Conservation (phyloP, 225 moss, liverwort and hornwort genomes). For the Thuidium tamariscinum region DNA sequence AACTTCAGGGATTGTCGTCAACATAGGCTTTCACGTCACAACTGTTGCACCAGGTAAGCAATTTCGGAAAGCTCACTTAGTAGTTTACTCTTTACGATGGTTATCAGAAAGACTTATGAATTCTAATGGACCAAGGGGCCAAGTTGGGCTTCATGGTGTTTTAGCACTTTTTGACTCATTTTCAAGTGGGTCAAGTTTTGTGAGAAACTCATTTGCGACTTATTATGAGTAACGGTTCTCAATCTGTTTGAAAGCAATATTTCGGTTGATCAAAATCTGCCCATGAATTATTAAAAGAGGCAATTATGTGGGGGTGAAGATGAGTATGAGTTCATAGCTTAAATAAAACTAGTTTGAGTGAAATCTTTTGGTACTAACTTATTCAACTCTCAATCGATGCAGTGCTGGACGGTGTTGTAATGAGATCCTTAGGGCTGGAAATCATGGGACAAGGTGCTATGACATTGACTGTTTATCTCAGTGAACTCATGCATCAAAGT, state of each 20-base stretch:
- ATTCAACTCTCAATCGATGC: slow-evolving; percentile 1
- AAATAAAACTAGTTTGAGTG: background rate
- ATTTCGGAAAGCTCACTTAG: background rate
- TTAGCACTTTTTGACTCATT: background rate
- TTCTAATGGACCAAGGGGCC: background rate
- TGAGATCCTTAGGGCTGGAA: slow-evolving; percentile 52
- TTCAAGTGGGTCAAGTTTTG: background rate
- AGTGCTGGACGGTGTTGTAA: slow-evolving; percentile 56
- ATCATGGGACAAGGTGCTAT: slow-evolving; percentile 55
- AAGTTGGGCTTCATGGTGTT: background rate
- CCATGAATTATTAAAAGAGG: background rate
- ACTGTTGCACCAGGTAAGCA: slow-evolving; percentile 46
- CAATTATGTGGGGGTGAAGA: background rate
- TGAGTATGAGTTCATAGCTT: background rate
- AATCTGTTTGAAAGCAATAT: background rate
- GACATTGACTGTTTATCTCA: slow-evolving; percentile 42
- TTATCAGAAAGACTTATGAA: background rate
- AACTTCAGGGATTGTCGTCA: slow-evolving; percentile 52
- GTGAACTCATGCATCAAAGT: slow-evolving; percentile 54
- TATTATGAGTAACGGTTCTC: background rate
- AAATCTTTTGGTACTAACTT: background rate
- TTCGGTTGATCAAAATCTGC: background rate
- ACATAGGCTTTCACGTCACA: slow-evolving; percentile 50
- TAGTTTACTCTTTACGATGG: background rate
- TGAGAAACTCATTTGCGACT: background rate